These are phyloP conservation scores for Wickerhamiella kurtzmanii DNA, from an alignment of 805 yeast genomes.

Conservation along the genomic window DNA sequence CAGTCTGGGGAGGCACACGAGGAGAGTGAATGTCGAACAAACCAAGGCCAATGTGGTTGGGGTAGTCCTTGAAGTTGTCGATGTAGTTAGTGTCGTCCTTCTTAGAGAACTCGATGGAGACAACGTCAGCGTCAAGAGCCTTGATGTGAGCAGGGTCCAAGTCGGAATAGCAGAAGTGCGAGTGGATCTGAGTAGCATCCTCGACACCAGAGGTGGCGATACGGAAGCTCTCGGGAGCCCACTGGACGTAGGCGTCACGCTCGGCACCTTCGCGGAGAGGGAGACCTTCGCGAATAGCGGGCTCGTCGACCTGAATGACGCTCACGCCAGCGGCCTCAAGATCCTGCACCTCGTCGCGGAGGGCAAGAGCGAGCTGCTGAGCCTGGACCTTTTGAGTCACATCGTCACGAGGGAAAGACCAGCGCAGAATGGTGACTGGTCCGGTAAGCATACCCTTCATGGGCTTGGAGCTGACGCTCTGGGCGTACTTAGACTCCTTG, in stretches of 20 bases:
- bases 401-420: slow-evolving; percentile 99
- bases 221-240: slow-evolving; percentile 99
- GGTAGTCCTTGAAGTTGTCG: slow-evolving; percentile 94
- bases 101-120: slow-evolving; percentile 98
- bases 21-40: slow-evolving; percentile 99
- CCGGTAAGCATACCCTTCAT: slow-evolving; percentile 99
- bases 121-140: slow-evolving; percentile 99
- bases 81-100: slow-evolving; percentile 98
- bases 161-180: slow-evolving; percentile 99
- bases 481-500: slow-evolving; percentile 98
- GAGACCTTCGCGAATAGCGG: slow-evolving; percentile 99
- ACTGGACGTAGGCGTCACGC: slow-evolving; percentile 88
- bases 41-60: slow-evolving; percentile 99
- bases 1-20: slow-evolving; percentile 96
- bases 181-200: slow-evolving; percentile 94
- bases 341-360: slow-evolving; percentile 97
- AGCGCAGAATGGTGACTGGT: slow-evolving; percentile 98
- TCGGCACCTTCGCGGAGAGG: slow-evolving; percentile 97
- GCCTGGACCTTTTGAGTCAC: slow-evolving; percentile 87
- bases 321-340: slow-evolving; percentile 97
- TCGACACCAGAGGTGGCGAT: slow-evolving; percentile 97
- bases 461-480: slow-evolving; percentile 87
- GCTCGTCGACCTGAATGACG: slow-evolving; percentile 98
- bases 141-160: slow-evolving; percentile 98
- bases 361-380: slow-evolving; percentile 90